These are phyloP conservation scores for Lipomyces chichibuensis DNA, from an alignment of 805 yeast species.

Conservation along the genomic window DNA sequence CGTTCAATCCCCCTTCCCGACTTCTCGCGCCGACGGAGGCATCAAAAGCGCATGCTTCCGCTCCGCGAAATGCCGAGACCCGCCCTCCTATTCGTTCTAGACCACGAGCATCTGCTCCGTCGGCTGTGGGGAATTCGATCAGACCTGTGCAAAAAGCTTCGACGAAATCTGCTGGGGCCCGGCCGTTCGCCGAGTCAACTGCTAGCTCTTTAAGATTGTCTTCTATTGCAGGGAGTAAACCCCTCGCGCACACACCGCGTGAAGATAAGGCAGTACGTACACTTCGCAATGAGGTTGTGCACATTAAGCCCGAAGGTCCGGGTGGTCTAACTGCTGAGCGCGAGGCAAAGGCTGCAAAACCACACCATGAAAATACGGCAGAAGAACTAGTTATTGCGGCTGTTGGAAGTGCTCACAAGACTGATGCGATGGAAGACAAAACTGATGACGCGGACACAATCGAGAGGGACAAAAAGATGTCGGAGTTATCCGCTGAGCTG, in stretches of 20 bases:
- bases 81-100: not conserved
- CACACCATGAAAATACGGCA: not conserved
- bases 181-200: not conserved
- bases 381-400: not conserved
- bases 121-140: not conserved
- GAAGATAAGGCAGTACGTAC: not conserved
- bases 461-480: not conserved
- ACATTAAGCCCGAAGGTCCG: not conserved
- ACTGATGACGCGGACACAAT: not conserved
- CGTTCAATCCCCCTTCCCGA: conserved; percentile 7
- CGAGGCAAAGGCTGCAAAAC: not conserved
- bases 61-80: not conserved
- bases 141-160: not conserved
- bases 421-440: not conserved
- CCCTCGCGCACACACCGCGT: not conserved
- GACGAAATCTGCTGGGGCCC: not conserved
- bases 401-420: not conserved
- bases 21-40: conserved; percentile 19
- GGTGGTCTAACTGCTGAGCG: not conserved
- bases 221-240: not conserved
- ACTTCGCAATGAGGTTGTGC: not conserved
- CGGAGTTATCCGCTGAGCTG: not conserved
- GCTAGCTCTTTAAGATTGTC: not conserved
- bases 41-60: conserved; percentile 12
- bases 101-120: not conserved